Evolutionary conservation across 768 basidiomycete genomes (phyloP).

Genomic region (Boletus subcaerulescens): DNA sequence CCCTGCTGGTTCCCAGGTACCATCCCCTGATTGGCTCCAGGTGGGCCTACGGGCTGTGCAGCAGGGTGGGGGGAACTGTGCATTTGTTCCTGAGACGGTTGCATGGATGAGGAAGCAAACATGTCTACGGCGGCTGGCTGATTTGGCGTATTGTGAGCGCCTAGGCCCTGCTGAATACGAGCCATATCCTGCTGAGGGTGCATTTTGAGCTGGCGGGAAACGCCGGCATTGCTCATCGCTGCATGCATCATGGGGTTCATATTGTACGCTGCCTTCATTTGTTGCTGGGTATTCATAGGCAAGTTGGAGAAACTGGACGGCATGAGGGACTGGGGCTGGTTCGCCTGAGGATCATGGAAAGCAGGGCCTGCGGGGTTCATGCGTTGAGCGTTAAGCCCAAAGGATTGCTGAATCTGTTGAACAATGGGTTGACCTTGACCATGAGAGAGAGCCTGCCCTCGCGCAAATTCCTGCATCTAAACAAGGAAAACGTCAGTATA

Average conservation of each 20-base stretch:
- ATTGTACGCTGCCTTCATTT: slow-evolving; percentile 29
- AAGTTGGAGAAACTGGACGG: slow-evolving; percentile 40
- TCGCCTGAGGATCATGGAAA: slow-evolving; percentile 37
- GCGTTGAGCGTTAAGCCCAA: slow-evolving; percentile 34
- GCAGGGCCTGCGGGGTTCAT: slow-evolving; percentile 35
- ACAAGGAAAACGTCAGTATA: slow-evolving; percentile 24
- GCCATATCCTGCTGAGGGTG: slow-evolving; percentile 41
- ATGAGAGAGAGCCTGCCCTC: slow-evolving; percentile 41
- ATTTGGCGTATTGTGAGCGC: slow-evolving; percentile 36
- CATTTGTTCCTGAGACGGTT: slow-evolving; percentile 39
- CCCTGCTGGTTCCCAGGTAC: slow-evolving; percentile 18
- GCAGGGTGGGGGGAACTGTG: slow-evolving; percentile 47
- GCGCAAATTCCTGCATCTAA: slow-evolving; percentile 46
- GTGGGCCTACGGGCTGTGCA: slow-evolving; percentile 20
- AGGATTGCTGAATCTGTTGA: slow-evolving; percentile 46
- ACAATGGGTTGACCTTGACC: slow-evolving; percentile 37
- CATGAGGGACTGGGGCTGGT: slow-evolving; percentile 30
- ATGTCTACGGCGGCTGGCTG: slow-evolving; percentile 42
- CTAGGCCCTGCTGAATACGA: slow-evolving; percentile 33
- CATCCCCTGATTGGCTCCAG: slow-evolving; percentile 24
- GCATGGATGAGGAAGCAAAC: slow-evolving; percentile 47
- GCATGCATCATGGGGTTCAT: slow-evolving; percentile 40
- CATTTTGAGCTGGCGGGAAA: slow-evolving; percentile 42
- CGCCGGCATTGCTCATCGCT: slow-evolving; percentile 26
- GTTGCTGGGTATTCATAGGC: slow-evolving; percentile 35